phyloP scores from a whole-genome alignment of 495 filamentous ascomycete genomes.

The Aspergillus saccharolyticus region DNA sequence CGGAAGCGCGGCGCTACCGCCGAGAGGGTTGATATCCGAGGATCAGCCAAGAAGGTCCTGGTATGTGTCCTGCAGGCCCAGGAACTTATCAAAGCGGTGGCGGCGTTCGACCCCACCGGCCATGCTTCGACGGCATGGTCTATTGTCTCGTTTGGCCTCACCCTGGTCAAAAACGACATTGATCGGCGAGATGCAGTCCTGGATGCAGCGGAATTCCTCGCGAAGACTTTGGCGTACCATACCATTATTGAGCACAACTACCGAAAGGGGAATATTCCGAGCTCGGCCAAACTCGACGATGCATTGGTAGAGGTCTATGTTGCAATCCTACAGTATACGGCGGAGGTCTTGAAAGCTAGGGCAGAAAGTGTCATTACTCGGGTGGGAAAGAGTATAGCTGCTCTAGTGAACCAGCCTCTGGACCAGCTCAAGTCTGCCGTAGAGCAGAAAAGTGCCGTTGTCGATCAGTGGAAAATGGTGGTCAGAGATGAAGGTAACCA shows the following conservation, averaged over 20 bases:
- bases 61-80: background rate
- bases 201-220: conserved; percentile 5
- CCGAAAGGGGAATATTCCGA: background rate
- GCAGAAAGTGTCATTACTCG: background rate
- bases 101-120: background rate
- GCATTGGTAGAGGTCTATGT: conserved; percentile 1
- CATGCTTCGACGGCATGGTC: conserved; percentile 3
- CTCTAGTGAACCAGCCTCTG: background rate
- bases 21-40: background rate
- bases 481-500: background rate
- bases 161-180: background rate
- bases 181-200: conserved; percentile 5
- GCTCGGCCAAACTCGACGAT: background rate
- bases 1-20: background rate
- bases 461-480: background rate
- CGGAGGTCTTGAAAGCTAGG: background rate
- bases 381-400: background rate
- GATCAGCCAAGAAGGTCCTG: background rate
- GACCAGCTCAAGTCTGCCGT: background rate
- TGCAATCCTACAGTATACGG: background rate
- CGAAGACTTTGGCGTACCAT: background rate
- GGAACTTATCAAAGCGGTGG: background rate
- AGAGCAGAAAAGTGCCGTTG: background rate
- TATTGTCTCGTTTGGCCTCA: conserved; percentile 3
- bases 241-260: conserved; percentile 1